Conservation (phyloP, 2,329 filamentous ascomycete species). For the Colletotrichum liaoningense region DNA sequence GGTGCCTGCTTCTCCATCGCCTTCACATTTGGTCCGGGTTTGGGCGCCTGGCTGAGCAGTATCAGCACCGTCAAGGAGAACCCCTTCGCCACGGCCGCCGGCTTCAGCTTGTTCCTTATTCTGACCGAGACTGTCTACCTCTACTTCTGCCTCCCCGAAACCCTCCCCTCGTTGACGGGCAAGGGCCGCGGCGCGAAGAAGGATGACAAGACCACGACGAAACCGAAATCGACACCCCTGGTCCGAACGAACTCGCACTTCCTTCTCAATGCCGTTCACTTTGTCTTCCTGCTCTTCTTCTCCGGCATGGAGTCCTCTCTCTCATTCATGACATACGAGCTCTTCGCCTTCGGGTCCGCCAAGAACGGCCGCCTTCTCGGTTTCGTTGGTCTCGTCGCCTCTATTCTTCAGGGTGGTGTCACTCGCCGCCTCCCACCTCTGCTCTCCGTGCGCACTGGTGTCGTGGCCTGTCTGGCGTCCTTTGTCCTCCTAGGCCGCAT, state of each 20-base stretch:
- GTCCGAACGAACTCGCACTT: slow-evolving; percentile 84
- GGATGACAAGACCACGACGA: slow-evolving; percentile 37
- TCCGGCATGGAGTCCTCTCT: slow-evolving; percentile 98
- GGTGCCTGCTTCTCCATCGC: slow-evolving; percentile 97
- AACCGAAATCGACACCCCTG: slow-evolving; percentile 38
- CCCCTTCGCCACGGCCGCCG: slow-evolving; percentile 92
- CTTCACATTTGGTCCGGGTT: slow-evolving; percentile 94
- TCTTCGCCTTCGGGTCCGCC: slow-evolving; percentile 84
- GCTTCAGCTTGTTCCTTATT: slow-evolving; percentile 86
- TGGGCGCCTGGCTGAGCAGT: slow-evolving; percentile 87
- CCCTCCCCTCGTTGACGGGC: slow-evolving; percentile 71
- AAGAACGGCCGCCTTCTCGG: slow-evolving; percentile 89
- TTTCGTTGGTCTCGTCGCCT: slow-evolving; percentile 90
- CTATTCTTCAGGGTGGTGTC: slow-evolving; percentile 92
- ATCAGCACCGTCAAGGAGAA: slow-evolving; percentile 85
- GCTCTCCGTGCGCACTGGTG: slow-evolving; percentile 81
- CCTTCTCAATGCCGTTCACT: slow-evolving; percentile 86
- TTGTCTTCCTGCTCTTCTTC: slow-evolving; percentile 95
- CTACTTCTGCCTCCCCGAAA: slow-evolving; percentile 88
- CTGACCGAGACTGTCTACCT: slow-evolving; percentile 89
- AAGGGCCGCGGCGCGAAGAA: slow-evolving; percentile 36
- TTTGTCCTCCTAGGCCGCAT: slow-evolving; percentile 84
- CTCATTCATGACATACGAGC: slow-evolving; percentile 96
- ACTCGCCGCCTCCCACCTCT: slow-evolving; percentile 87
- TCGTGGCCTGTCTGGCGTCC: slow-evolving; percentile 79